phyloP scores from a whole-genome alignment of 192 early-diverging fungal species.

The Linnemannia exigua region DNA sequence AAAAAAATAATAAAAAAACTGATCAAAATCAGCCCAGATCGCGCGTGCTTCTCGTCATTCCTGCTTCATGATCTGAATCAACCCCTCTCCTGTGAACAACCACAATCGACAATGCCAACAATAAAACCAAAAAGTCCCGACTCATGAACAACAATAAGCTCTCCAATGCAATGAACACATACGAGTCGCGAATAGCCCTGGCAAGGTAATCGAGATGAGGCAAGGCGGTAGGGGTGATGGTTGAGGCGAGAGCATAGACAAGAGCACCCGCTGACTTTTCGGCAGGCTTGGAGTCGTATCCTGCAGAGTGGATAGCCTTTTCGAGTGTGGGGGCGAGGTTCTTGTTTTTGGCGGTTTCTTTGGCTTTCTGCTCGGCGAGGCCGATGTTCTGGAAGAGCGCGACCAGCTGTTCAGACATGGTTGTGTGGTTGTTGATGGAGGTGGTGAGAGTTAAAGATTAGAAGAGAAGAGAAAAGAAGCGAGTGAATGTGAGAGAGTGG shows the following conservation, averaged over 20 bases:
- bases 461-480: not conserved
- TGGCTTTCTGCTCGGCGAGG: conserved; percentile 90
- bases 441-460: not conserved
- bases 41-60: not conserved
- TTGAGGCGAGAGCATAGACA: conserved; percentile 91
- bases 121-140: not conserved
- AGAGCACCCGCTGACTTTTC: conserved; percentile 79
- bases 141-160: not conserved
- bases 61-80: not conserved
- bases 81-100: not conserved
- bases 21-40: not conserved
- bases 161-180: not conserved
- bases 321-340: conserved; percentile 89
- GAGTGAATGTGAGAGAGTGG: not conserved
- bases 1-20: not conserved
- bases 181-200: conserved; percentile 76
- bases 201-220: conserved; percentile 88
- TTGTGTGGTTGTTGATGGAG: conserved; percentile 6
- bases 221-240: conserved; percentile 79
- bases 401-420: conserved; percentile 65
- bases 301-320: conserved; percentile 78
- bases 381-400: conserved; percentile 89
- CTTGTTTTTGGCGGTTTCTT: conserved; percentile 96
- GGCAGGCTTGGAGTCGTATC: conserved; percentile 59
- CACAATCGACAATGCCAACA: not conserved